phyloP scores from a whole-genome alignment of 1,139 yeast species.

The Pichia sp. region DNA sequence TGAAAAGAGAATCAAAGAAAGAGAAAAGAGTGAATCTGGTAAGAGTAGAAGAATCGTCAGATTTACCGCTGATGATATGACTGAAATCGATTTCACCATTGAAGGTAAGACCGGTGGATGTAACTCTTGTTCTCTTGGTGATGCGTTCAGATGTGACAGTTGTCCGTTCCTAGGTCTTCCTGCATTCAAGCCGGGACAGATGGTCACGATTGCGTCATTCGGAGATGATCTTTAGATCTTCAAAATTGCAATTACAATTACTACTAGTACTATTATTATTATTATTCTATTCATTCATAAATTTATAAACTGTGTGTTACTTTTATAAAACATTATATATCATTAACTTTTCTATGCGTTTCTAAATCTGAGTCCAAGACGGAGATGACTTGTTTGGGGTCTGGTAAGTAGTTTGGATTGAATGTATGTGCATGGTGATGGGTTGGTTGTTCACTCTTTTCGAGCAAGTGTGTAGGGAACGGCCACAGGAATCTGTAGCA shows the following conservation, averaged over 20 bases:
- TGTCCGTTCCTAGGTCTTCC: conserved; percentile 97
- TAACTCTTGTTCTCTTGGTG: conserved; percentile 96
- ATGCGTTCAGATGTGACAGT: conserved; percentile 97
- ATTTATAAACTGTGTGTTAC: no score
- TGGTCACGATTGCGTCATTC: conserved; percentile 49
- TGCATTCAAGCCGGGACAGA: conserved; percentile 97
- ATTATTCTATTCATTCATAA: background rate
- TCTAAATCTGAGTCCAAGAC: background rate
- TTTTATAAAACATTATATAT: background rate
- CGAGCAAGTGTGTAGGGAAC: conserved; percentile 7
- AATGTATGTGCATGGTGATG: no score
- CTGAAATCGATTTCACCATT: conserved; percentile 92
- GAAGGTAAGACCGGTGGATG: conserved; percentile 97
- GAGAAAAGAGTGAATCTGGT: conserved; percentile 29
- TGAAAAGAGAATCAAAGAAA: conserved; percentile 44
- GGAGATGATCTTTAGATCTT: conserved; percentile 42
- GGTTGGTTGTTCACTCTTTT: background rate
- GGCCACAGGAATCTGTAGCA: conserved; percentile 15
- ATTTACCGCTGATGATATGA: conserved; percentile 62
- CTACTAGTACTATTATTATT: background rate
- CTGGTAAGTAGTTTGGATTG: no score
- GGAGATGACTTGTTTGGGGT: no score
- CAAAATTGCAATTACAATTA: conserved; percentile 26
- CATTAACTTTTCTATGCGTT: conserved; percentile 11
- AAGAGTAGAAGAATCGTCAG: conserved; percentile 41